These are phyloP conservation scores for Coemansia sp. DNA, from an alignment of 192 early-diverging fungal genomes.

Conservation along the genomic window DNA sequence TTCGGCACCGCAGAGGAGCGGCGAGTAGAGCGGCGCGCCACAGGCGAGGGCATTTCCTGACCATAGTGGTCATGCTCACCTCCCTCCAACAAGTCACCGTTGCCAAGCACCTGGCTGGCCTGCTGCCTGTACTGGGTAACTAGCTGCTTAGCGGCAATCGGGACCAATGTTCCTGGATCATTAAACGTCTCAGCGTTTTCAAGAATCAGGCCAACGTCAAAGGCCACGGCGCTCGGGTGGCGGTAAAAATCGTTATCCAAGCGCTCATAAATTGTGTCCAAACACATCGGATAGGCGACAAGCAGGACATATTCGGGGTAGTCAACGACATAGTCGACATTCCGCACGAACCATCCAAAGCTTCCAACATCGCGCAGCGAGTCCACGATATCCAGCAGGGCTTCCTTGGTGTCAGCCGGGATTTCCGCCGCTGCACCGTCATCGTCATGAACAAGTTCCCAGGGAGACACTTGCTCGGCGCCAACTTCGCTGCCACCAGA, in stretches of 20 bases:
- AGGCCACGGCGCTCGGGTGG: conserved; percentile 62
- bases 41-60: neutral
- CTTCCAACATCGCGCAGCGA: conserved; percentile 46
- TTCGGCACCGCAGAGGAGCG: neutral
- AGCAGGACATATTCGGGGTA: conserved; percentile 66
- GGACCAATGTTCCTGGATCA: conserved; percentile 53
- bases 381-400: conserved; percentile 53
- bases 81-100: neutral
- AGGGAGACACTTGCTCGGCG: conserved; percentile 40
- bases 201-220: conserved; percentile 66
- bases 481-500: conserved; percentile 13
- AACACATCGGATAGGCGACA: conserved; percentile 73
- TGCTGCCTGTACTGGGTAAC: conserved; percentile 16
- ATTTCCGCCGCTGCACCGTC: conserved; percentile 23
- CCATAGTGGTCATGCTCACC: neutral
- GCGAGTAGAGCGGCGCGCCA: conserved; percentile 12
- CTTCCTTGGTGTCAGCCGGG: conserved; percentile 20
- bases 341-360: conserved; percentile 62
- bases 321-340: conserved; percentile 62
- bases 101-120: conserved; percentile 9
- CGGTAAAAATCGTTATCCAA: conserved; percentile 65
- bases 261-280: conserved; percentile 64
- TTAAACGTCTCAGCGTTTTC: conserved; percentile 73
- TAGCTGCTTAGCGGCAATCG: conserved; percentile 39
- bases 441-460: conserved; percentile 38